A percentile compares a stretch with the other conserved stretches of the same genome.
These are phyloP conservation scores for Lachancea kluyveri DNA, from an alignment of 805 yeast genomes.

Conservation along the genomic window DNA sequence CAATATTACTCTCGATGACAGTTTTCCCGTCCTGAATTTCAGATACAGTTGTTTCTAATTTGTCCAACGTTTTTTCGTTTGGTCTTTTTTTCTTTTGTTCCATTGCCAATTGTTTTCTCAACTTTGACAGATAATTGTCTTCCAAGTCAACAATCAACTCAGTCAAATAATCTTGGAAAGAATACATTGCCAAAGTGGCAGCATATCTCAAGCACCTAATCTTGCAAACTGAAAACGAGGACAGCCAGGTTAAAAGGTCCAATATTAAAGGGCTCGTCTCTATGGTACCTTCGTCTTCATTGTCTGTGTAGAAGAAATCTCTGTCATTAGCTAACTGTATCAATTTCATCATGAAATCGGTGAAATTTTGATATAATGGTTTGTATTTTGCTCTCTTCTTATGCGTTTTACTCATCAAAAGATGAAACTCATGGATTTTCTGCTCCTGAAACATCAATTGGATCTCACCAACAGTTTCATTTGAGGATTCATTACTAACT, in stretches of 20 bases:
- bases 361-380: conserved; percentile 45
- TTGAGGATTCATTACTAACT: conserved; percentile 58
- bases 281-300: conserved; percentile 32
- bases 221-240: conserved; percentile 62
- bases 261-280: conserved; percentile 29
- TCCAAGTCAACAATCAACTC: conserved; percentile 36
- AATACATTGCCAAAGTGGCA: conserved; percentile 53
- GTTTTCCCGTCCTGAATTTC: conserved; percentile 42
- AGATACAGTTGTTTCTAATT: conserved; percentile 38
- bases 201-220: conserved; percentile 66
- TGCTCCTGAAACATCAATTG: conserved; percentile 57
- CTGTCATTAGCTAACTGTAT: conserved; percentile 52
- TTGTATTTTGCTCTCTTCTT: conserved; percentile 37
- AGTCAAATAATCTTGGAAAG: conserved; percentile 57
- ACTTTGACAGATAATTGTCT: conserved; percentile 32
- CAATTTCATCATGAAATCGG: conserved; percentile 49
- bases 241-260: conserved; percentile 66
- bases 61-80: conserved; percentile 39
- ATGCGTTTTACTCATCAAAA: conserved; percentile 44
- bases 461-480: conserved; percentile 67
- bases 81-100: conserved; percentile 35
- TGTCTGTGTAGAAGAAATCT: conserved; percentile 45
- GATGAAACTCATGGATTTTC: conserved; percentile 62
- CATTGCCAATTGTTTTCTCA: conserved; percentile 32
- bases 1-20: conserved; percentile 50